Conservation (phyloP, 331 rosid genomes). For the Acacia concinna region DNA sequence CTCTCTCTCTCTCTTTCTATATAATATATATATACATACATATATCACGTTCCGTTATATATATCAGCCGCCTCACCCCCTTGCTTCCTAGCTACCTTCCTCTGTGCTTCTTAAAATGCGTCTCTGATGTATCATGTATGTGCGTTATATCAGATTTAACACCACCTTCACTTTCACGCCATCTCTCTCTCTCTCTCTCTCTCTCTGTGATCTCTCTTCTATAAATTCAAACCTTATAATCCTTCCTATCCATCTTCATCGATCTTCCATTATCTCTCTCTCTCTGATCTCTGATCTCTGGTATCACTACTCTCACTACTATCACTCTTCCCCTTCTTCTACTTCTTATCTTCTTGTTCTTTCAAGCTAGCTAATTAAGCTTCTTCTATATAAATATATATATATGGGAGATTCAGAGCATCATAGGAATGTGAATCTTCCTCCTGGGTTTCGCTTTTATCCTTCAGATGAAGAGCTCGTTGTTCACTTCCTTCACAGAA, state of each 20-base stretch:
- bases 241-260: conserved; percentile 25
- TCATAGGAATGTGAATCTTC: conserved; percentile 60
- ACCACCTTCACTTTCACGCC: conserved; percentile 18
- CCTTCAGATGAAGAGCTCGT: conserved; percentile 93
- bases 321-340: background rate
- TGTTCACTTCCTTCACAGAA: conserved; percentile 84
- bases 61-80: conserved; percentile 42
- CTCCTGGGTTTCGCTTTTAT: conserved; percentile 86
- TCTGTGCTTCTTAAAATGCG: background rate
- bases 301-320: background rate
- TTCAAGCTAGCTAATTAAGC: background rate
- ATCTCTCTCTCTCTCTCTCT: background rate
- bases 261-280: background rate
- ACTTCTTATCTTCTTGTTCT: background rate
- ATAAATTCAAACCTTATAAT: conserved; percentile 47
- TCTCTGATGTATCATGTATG: background rate
- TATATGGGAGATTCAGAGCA: conserved; percentile 47
- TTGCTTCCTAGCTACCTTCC: background rate
- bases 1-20: background rate
- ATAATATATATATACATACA: too few species aligned
- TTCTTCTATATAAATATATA: background rate
- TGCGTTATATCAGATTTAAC: conserved; percentile 13
- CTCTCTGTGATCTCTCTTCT: conserved; percentile 4
- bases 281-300: background rate
- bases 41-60: conserved; percentile 37